Base-by-base conservation (phyloP, 176 grass and related monocot species). In the Lolium perenne region DNA sequence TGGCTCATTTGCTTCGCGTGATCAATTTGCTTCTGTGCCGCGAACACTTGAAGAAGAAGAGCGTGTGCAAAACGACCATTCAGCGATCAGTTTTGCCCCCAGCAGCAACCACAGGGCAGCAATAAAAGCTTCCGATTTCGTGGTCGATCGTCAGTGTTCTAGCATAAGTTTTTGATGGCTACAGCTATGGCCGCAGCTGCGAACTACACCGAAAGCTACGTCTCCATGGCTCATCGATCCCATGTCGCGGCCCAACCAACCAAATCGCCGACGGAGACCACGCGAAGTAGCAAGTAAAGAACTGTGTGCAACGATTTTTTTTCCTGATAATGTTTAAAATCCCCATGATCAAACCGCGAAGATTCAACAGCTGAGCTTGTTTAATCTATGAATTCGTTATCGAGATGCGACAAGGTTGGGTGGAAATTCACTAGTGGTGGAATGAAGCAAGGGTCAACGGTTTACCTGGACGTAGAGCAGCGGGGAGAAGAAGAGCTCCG, bases 401-500 rank as follows among this genome's bases (percentile, higher is more conserved):
- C 5, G 16, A 53, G 7, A 53, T 53, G 51, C 15, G 51, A 54
- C 51, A 5, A n/a, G n/a, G n/a, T 29, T 10, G 57, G 20, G 57
- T 10, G 60, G 61, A 35, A 66, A 66, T 66, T 66, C 61, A 3
- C 1, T 35, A 8, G 9, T 62, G 10, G 59, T 25, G 59, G 59
- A 13, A 13, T 5, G 10, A 13, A 16, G 2, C 14, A 32, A 6
- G 2, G 65, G 22, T 25, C 0, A 53, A 78, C 56, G 17, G 53
- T 38, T 29, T 87, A 98, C 96, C 93, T 99, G 97, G 10, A 99
- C 51, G 83, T 94, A 99, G 67, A 94, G 86, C 29, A 91, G 78
- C 13, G 97, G 94, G 18, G 94, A 99, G 85, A 94, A 99, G 78
- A 93, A 87, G 71, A 97, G 85, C 58, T 96, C 88, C 1, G 97